These are phyloP conservation scores for Rosellinia necatrix DNA, from an alignment of 2,329 filamentous ascomycete genomes.

Conservation along the genomic window DNA sequence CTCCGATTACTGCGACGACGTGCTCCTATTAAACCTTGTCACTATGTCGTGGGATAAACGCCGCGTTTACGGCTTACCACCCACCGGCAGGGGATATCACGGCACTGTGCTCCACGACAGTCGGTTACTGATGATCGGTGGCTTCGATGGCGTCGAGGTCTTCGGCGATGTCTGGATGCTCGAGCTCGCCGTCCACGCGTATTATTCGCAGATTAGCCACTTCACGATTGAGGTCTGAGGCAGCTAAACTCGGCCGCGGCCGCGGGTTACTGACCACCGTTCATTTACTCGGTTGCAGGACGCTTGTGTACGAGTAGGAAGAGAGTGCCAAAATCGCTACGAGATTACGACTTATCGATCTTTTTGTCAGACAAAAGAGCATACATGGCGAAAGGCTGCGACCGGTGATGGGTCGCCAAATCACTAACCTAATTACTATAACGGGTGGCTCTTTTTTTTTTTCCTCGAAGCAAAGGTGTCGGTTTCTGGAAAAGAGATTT, in stretches of 20 bases:
- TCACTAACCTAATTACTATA: background rate
- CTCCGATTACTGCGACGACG: slow-evolving; percentile 70
- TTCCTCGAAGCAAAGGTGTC: background rate
- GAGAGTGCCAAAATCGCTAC: slow-evolving; percentile 2
- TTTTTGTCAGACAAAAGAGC: slow-evolving; percentile 11
- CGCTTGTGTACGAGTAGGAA: slow-evolving; percentile 13
- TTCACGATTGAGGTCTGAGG: slow-evolving; percentile 68
- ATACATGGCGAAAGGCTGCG: slow-evolving; percentile 8
- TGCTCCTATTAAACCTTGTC: slow-evolving; percentile 70
- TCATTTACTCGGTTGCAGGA: background rate
- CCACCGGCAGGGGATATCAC: slow-evolving; percentile 69
- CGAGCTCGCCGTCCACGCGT: slow-evolving; percentile 71
- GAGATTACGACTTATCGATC: slow-evolving; percentile 13
- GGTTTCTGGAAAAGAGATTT: background rate
- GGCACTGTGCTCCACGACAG: slow-evolving; percentile 69
- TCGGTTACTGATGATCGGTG: slow-evolving; percentile 66
- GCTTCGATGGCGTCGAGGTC: slow-evolving; percentile 70
- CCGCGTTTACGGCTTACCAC: slow-evolving; percentile 66
- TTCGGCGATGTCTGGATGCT: slow-evolving; percentile 71
- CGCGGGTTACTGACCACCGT: background rate
- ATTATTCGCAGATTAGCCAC: slow-evolving; percentile 75
- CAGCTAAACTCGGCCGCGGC: background rate
- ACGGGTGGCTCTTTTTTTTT: background rate
- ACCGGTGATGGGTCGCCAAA: background rate
- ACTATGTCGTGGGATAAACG: slow-evolving; percentile 76